phyloP scores from a whole-genome alignment of 23 red algal species.

The Gracilaria caudata region DNA sequence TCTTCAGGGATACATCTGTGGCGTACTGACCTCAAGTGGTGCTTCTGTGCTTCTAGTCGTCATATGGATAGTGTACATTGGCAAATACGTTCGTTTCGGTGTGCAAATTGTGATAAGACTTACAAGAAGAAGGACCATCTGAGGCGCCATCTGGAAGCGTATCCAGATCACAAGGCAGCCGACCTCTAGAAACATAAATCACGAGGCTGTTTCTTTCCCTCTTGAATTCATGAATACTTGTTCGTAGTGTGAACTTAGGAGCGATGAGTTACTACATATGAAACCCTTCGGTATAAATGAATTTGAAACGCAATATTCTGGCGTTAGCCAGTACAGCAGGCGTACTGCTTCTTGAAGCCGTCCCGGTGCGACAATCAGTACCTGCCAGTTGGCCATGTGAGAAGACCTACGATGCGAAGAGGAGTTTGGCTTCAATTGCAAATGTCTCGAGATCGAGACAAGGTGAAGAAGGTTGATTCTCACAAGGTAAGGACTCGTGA shows the following conservation, averaged over 20 bases:
- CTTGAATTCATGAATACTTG: too few relatives aligned
- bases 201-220: too few relatives aligned
- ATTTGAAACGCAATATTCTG: too few relatives aligned
- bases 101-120: constrained; percentile 15
- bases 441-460: too few relatives aligned
- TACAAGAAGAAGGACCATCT: constrained; percentile 41
- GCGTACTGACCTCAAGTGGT: not conserved
- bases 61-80: constrained; percentile 21
- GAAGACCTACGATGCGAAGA: too few relatives aligned
- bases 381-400: not conserved
- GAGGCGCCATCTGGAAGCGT: constrained; percentile 12
- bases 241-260: too few relatives aligned
- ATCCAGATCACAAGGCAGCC: constrained; percentile 2
- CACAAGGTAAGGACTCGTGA: too few relatives aligned
- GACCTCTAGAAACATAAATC: not conserved
- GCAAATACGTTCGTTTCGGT: constrained; percentile 16
- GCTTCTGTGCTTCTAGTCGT: not conserved
- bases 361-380: not conserved
- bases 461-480: too few relatives aligned
- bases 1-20: not conserved
- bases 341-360: not conserved
- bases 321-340: not conserved
- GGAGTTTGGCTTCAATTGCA: too few relatives aligned
- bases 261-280: too few relatives aligned
- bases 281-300: too few relatives aligned